Base-by-base conservation (phyloP, 306 rosid genomes). In the Vigna hirtella region DNA sequence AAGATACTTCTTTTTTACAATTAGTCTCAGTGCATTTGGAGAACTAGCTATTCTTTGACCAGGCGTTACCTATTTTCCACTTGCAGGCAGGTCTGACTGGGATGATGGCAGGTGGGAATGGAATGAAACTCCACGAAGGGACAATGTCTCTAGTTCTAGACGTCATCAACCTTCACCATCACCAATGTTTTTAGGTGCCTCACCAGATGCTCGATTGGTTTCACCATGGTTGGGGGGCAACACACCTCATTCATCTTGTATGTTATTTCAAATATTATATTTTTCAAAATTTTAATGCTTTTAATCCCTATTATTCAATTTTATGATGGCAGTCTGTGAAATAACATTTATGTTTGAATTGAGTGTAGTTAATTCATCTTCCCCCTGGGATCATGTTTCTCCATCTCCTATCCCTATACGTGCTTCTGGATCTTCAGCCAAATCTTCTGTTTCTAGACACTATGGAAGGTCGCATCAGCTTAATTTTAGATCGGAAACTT, bases 61-160 rank as follows among this genome's bases (percentile, higher is more conserved):
- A 34, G 81, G 49, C 20, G 18, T 76, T 62, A 62, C 9, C 73
- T 48, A 24, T 55, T 30, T 67, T 64, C 30, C 67, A 48, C 53
- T 71, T 81, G 64, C 85, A 95, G 98, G 93, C 57, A 89, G 96
- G 81, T 95, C 93, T 79, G 98, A 95, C 80, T 95, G 98, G 98
- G 98, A 91, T 77, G 90, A 88, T 72, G 97, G 97, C 48, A 86
- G 88, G 67, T 95, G 98, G 98, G 98, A 95, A 87, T 95, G 98
- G 98, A 93, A 88, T 68, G 98, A 92, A 58, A 82, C 98, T 62
- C 98, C 98, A 67, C 87, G 93, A 8, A 87, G 90, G 80, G 97
- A 95, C 55, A 75, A 84, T 66, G 80, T 79, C 77, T 83, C 94
- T 62, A 83, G 78, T 82, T 86, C 90, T 62, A 87, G 89, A 82